Percentiles rank a stretch among this genome's conserved stretches.
Conservation (phyloP, 1,284 basidiomycete genomes). For the Phlebopus sp. region DNA sequence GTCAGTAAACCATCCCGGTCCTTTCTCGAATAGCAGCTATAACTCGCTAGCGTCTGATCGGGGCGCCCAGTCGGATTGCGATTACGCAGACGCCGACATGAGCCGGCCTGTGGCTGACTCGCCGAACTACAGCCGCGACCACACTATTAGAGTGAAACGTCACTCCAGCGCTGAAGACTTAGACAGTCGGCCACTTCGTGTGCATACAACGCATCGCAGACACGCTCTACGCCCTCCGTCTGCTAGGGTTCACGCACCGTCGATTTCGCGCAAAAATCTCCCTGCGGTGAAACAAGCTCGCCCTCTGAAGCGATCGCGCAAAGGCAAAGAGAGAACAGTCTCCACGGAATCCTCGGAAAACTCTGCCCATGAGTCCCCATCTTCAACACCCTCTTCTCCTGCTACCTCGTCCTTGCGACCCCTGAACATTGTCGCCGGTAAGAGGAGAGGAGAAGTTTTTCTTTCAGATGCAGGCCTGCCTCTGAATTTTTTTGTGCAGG, state of each 20-base stretch:
- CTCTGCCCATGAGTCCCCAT: constrained; percentile 8
- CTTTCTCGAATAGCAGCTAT: no score
- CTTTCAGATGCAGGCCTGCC: constrained; percentile 32
- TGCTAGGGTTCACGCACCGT: constrained; percentile 8
- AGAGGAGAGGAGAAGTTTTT: constrained; percentile 27
- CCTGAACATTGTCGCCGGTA: constrained; percentile 18
- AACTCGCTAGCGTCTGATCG: constrained; percentile 6
- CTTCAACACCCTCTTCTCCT: constrained; percentile 11
- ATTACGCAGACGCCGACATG: neutral
- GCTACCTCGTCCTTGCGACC: constrained; percentile 12
- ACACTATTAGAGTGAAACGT: constrained; percentile 8
- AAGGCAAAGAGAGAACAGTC: constrained; percentile 27
- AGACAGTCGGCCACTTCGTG: constrained; percentile 8
- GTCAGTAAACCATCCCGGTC: neutral
- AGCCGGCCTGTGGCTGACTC: constrained; percentile 6
- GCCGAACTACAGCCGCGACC: constrained; percentile 6
- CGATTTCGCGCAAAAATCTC: constrained; percentile 23
- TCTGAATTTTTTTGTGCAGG: constrained; percentile 54
- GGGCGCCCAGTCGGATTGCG: neutral
- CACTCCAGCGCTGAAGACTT: constrained; percentile 6
- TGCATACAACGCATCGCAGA: constrained; percentile 7
- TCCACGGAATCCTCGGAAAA: constrained; percentile 20
- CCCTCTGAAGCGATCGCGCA: constrained; percentile 24
- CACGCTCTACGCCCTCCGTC: constrained; percentile 1
- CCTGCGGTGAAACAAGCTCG: constrained; percentile 17